phyloP scores from a whole-genome alignment of 2,329 filamentous ascomycete genomes.

The Fusarium hainanense region DNA sequence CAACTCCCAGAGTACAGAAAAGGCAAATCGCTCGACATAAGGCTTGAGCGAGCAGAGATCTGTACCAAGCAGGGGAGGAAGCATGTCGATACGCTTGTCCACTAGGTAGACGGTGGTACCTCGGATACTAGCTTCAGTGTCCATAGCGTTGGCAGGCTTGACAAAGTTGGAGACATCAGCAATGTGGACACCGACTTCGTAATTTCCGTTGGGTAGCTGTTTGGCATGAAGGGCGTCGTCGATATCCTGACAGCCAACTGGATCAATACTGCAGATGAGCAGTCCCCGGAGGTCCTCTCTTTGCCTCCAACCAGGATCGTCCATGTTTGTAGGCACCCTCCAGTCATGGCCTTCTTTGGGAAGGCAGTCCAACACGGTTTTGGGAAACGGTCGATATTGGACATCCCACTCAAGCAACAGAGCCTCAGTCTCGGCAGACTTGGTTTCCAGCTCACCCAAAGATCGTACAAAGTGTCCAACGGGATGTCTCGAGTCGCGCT shows the following conservation, averaged over 20 bases:
- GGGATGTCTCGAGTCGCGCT: conserved; percentile 91
- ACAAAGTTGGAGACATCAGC: conserved; percentile 99
- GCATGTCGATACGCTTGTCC: conserved; percentile 99
- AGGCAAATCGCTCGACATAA: conserved; percentile 93
- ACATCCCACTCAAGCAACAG: conserved; percentile 95
- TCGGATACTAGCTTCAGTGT: conserved; percentile 90
- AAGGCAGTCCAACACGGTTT: conserved; percentile 92
- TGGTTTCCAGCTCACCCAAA: conserved; percentile 92
- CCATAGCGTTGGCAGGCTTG: conserved; percentile 97
- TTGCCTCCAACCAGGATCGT: conserved; percentile 88
- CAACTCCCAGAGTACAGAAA: conserved; percentile 90
- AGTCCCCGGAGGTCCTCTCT: conserved; percentile 86
- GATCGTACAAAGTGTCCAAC: conserved; percentile 94
- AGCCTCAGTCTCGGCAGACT: conserved; percentile 97
- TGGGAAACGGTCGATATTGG: conserved; percentile 96
- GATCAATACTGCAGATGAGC: conserved; percentile 96
- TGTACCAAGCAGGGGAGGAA: conserved; percentile 94
- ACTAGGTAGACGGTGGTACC: conserved; percentile 98
- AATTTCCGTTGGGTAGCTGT: conserved; percentile 89
- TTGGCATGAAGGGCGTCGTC: conserved; percentile 95
- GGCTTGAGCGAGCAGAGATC: conserved; percentile 97
- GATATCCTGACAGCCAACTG: conserved; percentile 95
- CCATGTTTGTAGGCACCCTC: conserved; percentile 83
- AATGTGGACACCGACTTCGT: conserved; percentile 96
- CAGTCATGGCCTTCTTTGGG: conserved; percentile 92